Base-by-base conservation (phyloP, 495 filamentous ascomycete species). In the Xylona heveae region DNA sequence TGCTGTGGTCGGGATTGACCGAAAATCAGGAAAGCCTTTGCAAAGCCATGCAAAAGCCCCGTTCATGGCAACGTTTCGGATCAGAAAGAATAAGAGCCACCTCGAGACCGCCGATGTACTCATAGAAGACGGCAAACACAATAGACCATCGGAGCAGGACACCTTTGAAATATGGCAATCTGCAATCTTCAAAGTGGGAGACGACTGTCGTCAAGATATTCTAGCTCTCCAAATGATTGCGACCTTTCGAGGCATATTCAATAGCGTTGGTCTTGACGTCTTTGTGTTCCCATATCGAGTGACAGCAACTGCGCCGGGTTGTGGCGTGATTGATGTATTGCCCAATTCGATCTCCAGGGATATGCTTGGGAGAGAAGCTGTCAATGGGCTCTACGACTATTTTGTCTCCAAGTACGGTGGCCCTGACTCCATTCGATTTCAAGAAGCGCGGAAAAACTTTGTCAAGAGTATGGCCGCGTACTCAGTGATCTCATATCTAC, bases 401-500 rank as follows among this genome's bases (percentile, higher is more conserved):
- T 99, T 95, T 46, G 64, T 93, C 33, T 84, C 78, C 38, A 94
- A 91, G 46, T 99, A 95, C 47, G 90, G 90, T 30, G 78, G 83
- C 26, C 85, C 94, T 50, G 84, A 93, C 43, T 88, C 78, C 0
- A 74, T 92, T 25, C 67, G 67, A 28, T 99, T 93, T 59, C 90
- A 99, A 51, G 75, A 92, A 47, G 90, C 90, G 2, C 71, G 90
- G 24, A 88, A 71, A 49, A 93, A 94, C 47, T 99, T 99, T 42
- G 83, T 99, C 44, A 95, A 95, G 62, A 92, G 81, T 55, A 95
- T 99, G 90, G 90, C 90, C 2, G 88, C 85, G n/a, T 95, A 99
- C 52, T 92, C 81, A n/a, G 73, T 95, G 36, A 94, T 95, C 32
- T 88, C 81, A 0, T 95, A 90, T 52, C 61, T 99, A 5, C 59